Evolutionary conservation across 2,329 filamentous ascomycete genomes (phyloP), one percentile per base, ranked within the genome.

Genomic region (Cyphellophora attinorum): DNA sequence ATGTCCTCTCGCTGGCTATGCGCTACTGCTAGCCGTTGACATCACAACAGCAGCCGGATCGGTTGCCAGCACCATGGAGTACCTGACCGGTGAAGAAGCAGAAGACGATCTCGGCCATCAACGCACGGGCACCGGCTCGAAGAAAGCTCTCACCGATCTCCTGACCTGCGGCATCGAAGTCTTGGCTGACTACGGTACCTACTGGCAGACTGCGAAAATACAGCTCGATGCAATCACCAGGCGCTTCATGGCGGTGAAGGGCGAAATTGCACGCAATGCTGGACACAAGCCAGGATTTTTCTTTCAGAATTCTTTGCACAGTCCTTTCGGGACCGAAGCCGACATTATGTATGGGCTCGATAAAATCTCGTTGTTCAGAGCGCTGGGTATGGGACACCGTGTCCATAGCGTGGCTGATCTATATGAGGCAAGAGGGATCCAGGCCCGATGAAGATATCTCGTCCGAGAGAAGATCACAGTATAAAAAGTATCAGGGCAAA

Each of bases 21-120:
- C 71, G 5, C 67, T 80, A 15, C 60, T 77, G 19, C 68, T 76
- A 31, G 78, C 79, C 0, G 64, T 79, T 19, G 81, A 85, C 46
- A 72, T 82, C 2, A 62, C 83, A 36, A 74, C 74, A 10, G 72
- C 78, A 1, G 72, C 69, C 4, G 74, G 78, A 1, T 51, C 63
- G 1, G 53, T 78, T 5, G 56, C 63, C 0, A 62, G 68, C 10
- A 52, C 82, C 8, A 53, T 65, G 2, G 59, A 62, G 8, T 13
- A 31, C 5, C 21, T 39, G 19, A 40, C 40, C 14, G 30, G 28
- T 15, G 21, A 25, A n/a, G 21, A 25, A 8, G n/a, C n/a, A 8
- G 8, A 25, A 8, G 21, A 25, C n/a, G 21, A n/a, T 25, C 21
- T 25, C 21, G 8, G n/a, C 21, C 21, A 25, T n/a, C 15, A 31